Base-by-base conservation (phyloP, 108 stramenopile genomes). In the Cyclotella kingstonii region DNA sequence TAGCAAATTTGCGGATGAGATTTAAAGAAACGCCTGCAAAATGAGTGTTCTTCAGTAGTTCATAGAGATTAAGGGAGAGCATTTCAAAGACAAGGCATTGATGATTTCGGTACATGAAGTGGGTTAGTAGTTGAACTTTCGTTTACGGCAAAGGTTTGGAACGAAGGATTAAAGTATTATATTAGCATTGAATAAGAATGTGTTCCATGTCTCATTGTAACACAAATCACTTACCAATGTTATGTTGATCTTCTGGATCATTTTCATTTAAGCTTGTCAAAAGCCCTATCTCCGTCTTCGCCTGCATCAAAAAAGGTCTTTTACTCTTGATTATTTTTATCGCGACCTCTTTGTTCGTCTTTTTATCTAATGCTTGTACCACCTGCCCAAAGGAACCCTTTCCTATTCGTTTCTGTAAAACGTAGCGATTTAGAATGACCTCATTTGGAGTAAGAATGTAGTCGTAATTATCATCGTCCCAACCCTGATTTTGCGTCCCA, bases 281-380 rank as follows among this genome's bases (percentile, higher is more conserved):
- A 5, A 99, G 77, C 29, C 86, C 87, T 62, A 98, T 96, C 72
- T 99, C 98, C 25, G 95, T 97, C 80, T 83, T 86, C 14, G 98
- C 98, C 67, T 99, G 98, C 81, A 95, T 64, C 43, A 88, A 57
- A 74, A 98, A 99, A 10, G 96, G 94, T 51, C 89, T 93, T 62
- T 94, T 95, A 66, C 91, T 94, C 77, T 98, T 98, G 79, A 99
- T 97, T 46, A 99, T 96, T 69, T 99, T 99, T 54, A 99, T 96
- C 7, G 98, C 98, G 15, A 98, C 97, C 22, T 96, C 90, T 30
- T 60, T 47, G 10, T 83, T 67, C 6, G 81, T 81, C 29, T 73
- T 57, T 8, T 77, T 70, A 68, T 97, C 96, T 26, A 77, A 63
- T 0, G 93, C 94, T 23, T 89, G 81, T 9, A 96, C 94, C 3